Conservation (phyloP, 23 red algal genomes). For the Gracilaria caudata region DNA sequence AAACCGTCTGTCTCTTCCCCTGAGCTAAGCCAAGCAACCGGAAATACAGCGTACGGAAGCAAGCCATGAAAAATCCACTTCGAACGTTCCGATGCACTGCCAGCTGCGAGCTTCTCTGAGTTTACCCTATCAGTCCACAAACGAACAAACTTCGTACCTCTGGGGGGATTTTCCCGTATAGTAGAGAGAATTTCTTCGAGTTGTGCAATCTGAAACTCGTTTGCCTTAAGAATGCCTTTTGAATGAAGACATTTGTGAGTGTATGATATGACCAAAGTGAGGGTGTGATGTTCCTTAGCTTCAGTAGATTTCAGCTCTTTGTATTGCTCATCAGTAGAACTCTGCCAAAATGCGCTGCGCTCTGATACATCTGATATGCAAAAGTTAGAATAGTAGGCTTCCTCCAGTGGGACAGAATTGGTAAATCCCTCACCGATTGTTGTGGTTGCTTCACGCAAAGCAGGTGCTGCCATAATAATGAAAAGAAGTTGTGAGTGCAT, state of each 20-base stretch:
- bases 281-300: neutral
- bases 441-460: neutral
- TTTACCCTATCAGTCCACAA: neutral
- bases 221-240: neutral
- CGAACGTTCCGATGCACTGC: neutral
- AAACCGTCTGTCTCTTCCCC: neutral
- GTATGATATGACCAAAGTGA: neutral
- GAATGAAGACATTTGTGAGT: neutral
- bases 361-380: neutral
- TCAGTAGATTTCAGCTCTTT: neutral
- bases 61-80: neutral
- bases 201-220: neutral
- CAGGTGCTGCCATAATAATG: neutral
- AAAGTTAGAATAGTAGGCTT: neutral
- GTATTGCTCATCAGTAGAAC: no score
- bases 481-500: neutral
- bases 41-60: neutral
- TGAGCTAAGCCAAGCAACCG: neutral
- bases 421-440: neutral
- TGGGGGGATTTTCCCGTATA: neutral
- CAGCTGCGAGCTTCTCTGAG: neutral
- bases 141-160: neutral
- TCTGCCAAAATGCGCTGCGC: neutral
- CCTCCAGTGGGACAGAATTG: neutral
- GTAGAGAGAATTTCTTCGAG: neutral